A percentile compares a stretch with the other conserved stretches of the same genome.
These are phyloP conservation scores for Immersiella caudata DNA, from an alignment of 495 filamentous ascomycete species.

Conservation along the genomic window DNA sequence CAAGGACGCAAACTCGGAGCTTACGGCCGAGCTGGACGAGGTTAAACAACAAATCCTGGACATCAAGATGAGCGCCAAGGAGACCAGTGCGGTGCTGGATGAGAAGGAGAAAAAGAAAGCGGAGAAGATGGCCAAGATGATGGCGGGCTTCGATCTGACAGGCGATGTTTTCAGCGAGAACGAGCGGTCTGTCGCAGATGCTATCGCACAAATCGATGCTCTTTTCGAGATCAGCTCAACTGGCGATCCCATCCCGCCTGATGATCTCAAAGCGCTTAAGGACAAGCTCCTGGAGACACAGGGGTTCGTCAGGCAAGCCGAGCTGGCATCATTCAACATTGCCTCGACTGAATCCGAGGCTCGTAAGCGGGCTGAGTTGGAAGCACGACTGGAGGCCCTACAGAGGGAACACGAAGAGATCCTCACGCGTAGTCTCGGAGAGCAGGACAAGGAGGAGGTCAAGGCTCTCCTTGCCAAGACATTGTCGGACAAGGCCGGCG, in stretches of 20 bases:
- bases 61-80: constrained; percentile 92
- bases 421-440: constrained; percentile 75
- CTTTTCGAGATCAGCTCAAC: constrained; percentile 73
- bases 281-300: constrained; percentile 82
- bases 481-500: constrained; percentile 71
- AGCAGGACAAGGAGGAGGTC: constrained; percentile 80
- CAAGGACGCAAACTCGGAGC: constrained; percentile 91
- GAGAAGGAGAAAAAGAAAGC: constrained; percentile 99
- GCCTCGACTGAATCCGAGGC: constrained; percentile 63
- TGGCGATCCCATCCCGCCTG: constrained; percentile 78
- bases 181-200: constrained; percentile 76
- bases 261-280: constrained; percentile 76
- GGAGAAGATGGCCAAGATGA: constrained; percentile 99
- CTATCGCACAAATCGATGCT: constrained; percentile 78
- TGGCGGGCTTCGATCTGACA: constrained; percentile 95
- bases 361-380: constrained; percentile 70
- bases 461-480: constrained; percentile 76
- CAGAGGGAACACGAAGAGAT: constrained; percentile 82
- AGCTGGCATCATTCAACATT: constrained; percentile 68
- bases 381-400: constrained; percentile 68
- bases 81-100: constrained; percentile 81
- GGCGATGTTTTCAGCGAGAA: constrained; percentile 89
- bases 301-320: constrained; percentile 89
- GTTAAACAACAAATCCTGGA: constrained; percentile 96
- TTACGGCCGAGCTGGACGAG: constrained; percentile 89